These are phyloP conservation scores for Candida tropicalis DNA, from an alignment of 1,139 yeast genomes.

Conservation along the genomic window DNA sequence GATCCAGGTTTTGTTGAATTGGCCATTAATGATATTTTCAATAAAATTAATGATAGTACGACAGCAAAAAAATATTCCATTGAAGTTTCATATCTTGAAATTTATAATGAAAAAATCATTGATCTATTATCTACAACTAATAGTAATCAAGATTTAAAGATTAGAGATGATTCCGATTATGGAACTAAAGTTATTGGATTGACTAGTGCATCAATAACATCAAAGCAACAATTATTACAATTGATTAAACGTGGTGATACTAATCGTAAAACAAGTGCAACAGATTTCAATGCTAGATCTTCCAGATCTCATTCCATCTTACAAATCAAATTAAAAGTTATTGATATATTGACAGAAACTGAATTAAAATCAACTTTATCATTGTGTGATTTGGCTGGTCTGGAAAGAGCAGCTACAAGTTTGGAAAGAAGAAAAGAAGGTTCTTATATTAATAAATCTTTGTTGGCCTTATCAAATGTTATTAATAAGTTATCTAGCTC, in stretches of 20 bases:
- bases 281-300: constrained; percentile 83
- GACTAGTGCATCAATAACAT: constrained; percentile 56
- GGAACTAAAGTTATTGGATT: constrained; percentile 84
- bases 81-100: constrained; percentile 77
- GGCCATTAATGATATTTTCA: constrained; percentile 70
- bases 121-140: constrained; percentile 49
- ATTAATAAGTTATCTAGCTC: constrained; percentile 69
- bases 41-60: constrained; percentile 36
- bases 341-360: constrained; percentile 40
- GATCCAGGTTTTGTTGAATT: constrained; percentile 82
- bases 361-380: constrained; percentile 68
- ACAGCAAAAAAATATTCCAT: constrained; percentile 42
- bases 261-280: constrained; percentile 79
- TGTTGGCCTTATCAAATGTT: constrained; percentile 86
- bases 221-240: constrained; percentile 61
- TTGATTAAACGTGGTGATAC: constrained; percentile 71
- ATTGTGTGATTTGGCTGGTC: constrained; percentile 94
- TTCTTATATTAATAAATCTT: constrained; percentile 84
- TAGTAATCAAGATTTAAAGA: constrained; percentile 53
- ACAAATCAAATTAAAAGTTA: constrained; percentile 60
- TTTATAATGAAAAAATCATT: constrained; percentile 82
- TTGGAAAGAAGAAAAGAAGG: constrained; percentile 89
- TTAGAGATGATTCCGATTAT: constrained; percentile 71
- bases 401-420: constrained; percentile 86
- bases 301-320: constrained; percentile 93